phyloP scores from a whole-genome alignment of 1,139 yeast genomes.

The Magnusiomyces suaveolens region DNA sequence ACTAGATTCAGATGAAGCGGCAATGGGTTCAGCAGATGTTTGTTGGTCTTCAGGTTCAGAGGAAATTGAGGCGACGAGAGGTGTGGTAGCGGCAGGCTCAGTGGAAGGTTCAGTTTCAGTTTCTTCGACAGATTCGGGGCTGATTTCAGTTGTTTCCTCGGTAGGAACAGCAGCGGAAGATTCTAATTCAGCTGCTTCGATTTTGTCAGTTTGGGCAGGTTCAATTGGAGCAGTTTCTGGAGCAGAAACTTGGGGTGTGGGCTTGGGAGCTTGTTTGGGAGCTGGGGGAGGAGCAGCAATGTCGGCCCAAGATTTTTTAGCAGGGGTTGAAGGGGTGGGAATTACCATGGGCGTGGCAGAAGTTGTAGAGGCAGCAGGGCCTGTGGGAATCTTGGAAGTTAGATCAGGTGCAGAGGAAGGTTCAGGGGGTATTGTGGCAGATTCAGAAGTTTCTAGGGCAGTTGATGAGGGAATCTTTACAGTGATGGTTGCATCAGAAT shows the following conservation, averaged over 20 bases:
- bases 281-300: constrained; percentile 31
- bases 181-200: constrained; percentile 7
- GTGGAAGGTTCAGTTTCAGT: constrained; percentile 9
- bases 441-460: constrained; percentile 3
- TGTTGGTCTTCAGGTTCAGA: constrained; percentile 10
- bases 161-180: constrained; percentile 16
- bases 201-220: background rate
- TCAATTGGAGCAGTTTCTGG: background rate
- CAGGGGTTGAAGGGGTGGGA: constrained; percentile 14
- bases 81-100: background rate
- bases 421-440: constrained; percentile 3
- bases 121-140: constrained; percentile 13
- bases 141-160: constrained; percentile 13
- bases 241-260: constrained; percentile 16
- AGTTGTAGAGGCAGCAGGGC: constrained; percentile 10
- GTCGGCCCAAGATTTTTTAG: constrained; percentile 35
- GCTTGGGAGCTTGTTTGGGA: constrained; percentile 11
- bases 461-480: constrained; percentile 15
- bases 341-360: constrained; percentile 14
- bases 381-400: constrained; percentile 7
- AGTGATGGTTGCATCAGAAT: constrained; percentile 11
- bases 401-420: background rate
- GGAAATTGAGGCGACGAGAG: constrained; percentile 19
- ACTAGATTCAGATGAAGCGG: constrained; percentile 5
- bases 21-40: constrained; percentile 8